These are phyloP conservation scores for Trichosporon ovoides DNA, from an alignment of 1,284 basidiomycete species.

Conservation along the genomic window DNA sequence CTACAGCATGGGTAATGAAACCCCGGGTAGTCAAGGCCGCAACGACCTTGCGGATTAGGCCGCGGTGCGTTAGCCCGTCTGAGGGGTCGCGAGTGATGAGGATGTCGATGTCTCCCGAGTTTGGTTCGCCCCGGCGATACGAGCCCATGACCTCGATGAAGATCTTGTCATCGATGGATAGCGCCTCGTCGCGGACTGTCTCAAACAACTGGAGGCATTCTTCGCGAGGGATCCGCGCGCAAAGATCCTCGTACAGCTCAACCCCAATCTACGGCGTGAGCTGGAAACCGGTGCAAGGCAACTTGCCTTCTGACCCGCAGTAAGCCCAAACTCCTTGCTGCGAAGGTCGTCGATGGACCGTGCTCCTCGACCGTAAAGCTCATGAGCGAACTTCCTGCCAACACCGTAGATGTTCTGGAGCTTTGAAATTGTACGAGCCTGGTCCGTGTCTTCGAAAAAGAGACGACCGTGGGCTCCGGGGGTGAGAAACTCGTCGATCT, in stretches of 20 bases:
- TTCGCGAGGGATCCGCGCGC: conserved; percentile 74
- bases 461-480: conserved; percentile 31
- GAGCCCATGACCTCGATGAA: conserved; percentile 84
- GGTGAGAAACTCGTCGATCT: conserved; percentile 46
- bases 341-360: conserved; percentile 69
- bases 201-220: conserved; percentile 72
- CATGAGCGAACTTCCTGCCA: conserved; percentile 60
- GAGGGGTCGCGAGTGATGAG: conserved; percentile 67
- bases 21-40: conserved; percentile 55
- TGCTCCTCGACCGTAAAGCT: conserved; percentile 71
- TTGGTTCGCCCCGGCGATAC: conserved; percentile 68
- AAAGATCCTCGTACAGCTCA: conserved; percentile 62
- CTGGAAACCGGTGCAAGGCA: not conserved
- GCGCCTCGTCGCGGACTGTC: conserved; percentile 63
- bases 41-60: conserved; percentile 56
- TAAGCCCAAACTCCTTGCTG: conserved; percentile 52
- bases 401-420: conserved; percentile 82
- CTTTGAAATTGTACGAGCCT: conserved; percentile 40
- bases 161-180: conserved; percentile 64
- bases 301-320: conserved; percentile 56
- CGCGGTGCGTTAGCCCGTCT: conserved; percentile 68
- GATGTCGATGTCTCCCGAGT: conserved; percentile 86
- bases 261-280: conserved; percentile 57
- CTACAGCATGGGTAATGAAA: conserved; percentile 69
- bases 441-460: conserved; percentile 40